Base-by-base conservation (phyloP, 2,329 filamentous ascomycete genomes). In the Alternaria sp. region DNA sequence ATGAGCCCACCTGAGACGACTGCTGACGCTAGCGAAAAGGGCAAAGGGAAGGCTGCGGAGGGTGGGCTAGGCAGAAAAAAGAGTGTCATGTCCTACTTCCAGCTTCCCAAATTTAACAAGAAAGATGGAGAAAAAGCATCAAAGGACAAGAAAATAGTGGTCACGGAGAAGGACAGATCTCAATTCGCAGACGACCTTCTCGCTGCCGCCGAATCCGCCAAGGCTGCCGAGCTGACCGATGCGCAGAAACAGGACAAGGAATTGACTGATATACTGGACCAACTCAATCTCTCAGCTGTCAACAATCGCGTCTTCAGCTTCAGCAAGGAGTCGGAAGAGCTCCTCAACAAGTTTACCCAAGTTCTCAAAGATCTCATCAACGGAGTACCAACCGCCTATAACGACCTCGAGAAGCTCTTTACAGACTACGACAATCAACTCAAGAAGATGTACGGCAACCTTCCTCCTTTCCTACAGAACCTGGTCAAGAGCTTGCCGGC, bases 321-420 rank as follows among this genome's bases (percentile, higher is more conserved):
- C 59, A 92, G 92, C n/a, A 86, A 88, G 60, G 93, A 97, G 70
- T 94, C 92, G 0, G 89, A 93, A 63, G 90, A 92, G 65, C 85
- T 97, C 30, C 87, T 97, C 53, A 87, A 89, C 55, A 88, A 90
- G 64, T 99, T 99, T 84, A 96, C 93, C 1, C 84, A 93, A 57
- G 90, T 97, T 34, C 91, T 99, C 74, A 95, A 94, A 76, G 95
- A 99, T 76, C 86, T 97, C 16, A 87, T 95, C 72, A 94, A 93
- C 75, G 95, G 95, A 63, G 95, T 93, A 2, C 95, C 95, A 3
- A 97, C 94, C 0, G 95, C 95, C 3, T 97, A 96, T 78, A 86
- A 91, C 74, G 95, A 99, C 76, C 89, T 99, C n/a, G 88, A 90
- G 70, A 86, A 85, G 74, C 82, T 90, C 18, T 82, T 90, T 65